Percentiles rank a stretch among this genome's conserved stretches.
phyloP scores from a whole-genome alignment of 2,329 filamentous ascomycete genomes.

The Remersonia thermophila region DNA sequence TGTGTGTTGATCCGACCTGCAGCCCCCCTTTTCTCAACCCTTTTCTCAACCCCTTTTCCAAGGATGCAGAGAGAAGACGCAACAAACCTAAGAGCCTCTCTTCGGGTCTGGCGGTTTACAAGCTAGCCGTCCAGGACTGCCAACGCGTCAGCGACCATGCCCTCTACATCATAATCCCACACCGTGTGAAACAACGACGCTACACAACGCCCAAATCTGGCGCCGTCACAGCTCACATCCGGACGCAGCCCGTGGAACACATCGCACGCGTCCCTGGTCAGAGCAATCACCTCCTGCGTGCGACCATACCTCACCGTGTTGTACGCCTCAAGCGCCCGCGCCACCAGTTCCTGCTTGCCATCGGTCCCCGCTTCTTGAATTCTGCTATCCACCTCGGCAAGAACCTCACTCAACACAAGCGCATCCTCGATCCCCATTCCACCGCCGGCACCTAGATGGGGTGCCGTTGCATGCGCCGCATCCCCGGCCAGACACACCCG shows the following conservation, averaged over 20 bases:
- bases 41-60: no score
- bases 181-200: slow-evolving; percentile 23
- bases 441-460: slow-evolving; percentile 44
- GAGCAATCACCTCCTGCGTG: slow-evolving; percentile 31
- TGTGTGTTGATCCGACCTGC: no score
- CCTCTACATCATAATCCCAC: slow-evolving; percentile 27
- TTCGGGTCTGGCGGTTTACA: no score
- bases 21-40: no score
- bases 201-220: slow-evolving; percentile 27
- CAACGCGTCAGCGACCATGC: slow-evolving; percentile 20
- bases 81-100: no score
- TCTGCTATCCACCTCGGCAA: slow-evolving; percentile 14
- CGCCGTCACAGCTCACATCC: slow-evolving; percentile 22
- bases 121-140: neutral
- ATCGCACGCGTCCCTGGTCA: slow-evolving; percentile 26
- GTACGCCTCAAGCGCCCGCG: slow-evolving; percentile 26
- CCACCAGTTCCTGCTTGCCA: slow-evolving; percentile 5
- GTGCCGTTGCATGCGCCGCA: slow-evolving; percentile 43
- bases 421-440: slow-evolving; percentile 45
- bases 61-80: no score
- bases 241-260: slow-evolving; percentile 27
- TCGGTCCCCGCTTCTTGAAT: neutral
- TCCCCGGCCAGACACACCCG: slow-evolving; percentile 40
- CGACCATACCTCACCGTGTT: slow-evolving; percentile 26
- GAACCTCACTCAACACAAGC: slow-evolving; percentile 28